These are phyloP conservation scores for Aphanomyces stellatus DNA, from an alignment of 352 stramenopile species.

Conservation along the genomic window DNA sequence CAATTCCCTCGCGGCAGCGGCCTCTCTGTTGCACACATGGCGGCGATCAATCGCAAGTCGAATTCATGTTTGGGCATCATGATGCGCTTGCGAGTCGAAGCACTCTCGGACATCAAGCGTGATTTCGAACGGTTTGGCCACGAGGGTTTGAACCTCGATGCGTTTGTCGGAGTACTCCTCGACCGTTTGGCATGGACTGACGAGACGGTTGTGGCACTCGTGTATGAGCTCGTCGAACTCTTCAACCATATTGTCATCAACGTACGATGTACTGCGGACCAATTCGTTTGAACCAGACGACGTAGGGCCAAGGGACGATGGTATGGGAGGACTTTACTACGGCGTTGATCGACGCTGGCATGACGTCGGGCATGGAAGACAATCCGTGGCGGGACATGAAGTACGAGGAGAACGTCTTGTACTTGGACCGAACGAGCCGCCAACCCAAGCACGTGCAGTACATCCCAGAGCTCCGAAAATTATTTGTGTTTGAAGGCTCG, in stretches of 20 bases:
- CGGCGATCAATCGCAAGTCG: constrained; percentile 56
- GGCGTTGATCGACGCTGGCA: constrained; percentile 70
- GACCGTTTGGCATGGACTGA: constrained; percentile 53
- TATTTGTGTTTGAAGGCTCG: constrained; percentile 53
- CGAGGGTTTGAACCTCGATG: constrained; percentile 36
- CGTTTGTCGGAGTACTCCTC: constrained; percentile 69
- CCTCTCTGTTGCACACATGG: no score
- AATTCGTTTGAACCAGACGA: no score
- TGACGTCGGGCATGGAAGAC: constrained; percentile 37
- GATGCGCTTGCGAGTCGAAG: constrained; percentile 60
- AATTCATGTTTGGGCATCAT: constrained; percentile 73
- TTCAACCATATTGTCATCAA: constrained; percentile 74
- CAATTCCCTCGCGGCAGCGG: no score
- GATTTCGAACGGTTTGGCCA: constrained; percentile 34
- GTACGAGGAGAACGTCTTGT: constrained; percentile 57
- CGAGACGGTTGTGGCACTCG: constrained; percentile 44
- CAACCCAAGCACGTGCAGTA: constrained; percentile 53
- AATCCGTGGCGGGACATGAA: constrained; percentile 50
- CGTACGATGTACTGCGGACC: background rate
- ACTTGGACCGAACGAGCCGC: constrained; percentile 34
- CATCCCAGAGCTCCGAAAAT: constrained; percentile 41
- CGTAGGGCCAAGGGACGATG: constrained; percentile 53
- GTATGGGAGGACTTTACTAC: constrained; percentile 80
- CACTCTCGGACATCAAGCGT: constrained; percentile 47
- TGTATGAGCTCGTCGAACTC: constrained; percentile 67